Conservation (phyloP, 768 basidiomycete genomes). For the Lactarius hatsudake region DNA sequence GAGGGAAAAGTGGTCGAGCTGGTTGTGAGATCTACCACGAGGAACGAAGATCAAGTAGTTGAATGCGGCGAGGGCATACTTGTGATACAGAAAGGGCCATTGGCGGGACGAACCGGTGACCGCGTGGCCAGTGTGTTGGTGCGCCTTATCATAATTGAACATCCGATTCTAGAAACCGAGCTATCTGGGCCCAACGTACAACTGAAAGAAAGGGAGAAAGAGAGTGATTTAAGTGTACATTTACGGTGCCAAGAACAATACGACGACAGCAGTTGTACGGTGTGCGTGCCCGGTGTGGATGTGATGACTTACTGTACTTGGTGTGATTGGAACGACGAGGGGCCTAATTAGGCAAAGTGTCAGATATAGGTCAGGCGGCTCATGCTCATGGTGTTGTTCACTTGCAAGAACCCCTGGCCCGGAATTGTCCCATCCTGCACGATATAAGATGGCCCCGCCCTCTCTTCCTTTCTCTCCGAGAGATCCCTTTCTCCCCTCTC, state of each 20-base stretch:
- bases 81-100: not conserved
- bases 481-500: not conserved
- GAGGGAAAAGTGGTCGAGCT: not conserved
- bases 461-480: not conserved
- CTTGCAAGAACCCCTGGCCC: not conserved
- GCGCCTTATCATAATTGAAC: not conserved
- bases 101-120: not conserved
- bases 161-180: not conserved
- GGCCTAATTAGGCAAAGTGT: not conserved
- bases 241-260: not conserved
- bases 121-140: not conserved
- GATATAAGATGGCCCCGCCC: conserved; percentile 1
- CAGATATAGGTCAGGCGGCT: not conserved
- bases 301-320: no score
- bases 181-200: not conserved
- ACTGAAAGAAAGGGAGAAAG: not conserved
- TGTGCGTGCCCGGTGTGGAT: not conserved
- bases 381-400: not conserved
- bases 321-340: no score
- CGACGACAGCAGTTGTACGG: not conserved
- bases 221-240: not conserved
- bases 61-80: not conserved
- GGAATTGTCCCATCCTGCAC: not conserved
- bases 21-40: not conserved
- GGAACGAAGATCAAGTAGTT: not conserved